Percentiles rank a stretch among this genome's conserved stretches.
Evolutionary conservation across 2,329 filamentous ascomycete genomes (phyloP).

Genomic region (Lachnellula willkommii): DNA sequence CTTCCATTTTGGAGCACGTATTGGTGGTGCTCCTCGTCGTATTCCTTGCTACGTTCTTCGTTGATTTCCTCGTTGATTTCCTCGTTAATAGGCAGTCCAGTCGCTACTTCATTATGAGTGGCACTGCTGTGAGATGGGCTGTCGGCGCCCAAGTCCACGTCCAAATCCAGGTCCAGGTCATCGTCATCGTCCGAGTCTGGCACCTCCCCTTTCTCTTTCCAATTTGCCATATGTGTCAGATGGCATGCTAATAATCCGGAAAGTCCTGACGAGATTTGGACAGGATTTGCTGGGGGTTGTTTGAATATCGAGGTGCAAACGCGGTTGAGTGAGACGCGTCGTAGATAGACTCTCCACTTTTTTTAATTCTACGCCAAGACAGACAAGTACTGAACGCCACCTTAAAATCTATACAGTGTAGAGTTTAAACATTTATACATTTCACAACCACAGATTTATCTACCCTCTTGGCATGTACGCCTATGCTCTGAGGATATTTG

Average conservation of each 20-base stretch:
- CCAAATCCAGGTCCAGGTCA: constrained; percentile 30
- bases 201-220: constrained; percentile 34
- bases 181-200: constrained; percentile 35
- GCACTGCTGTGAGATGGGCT: constrained; percentile 2
- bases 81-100: neutral
- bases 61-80: neutral
- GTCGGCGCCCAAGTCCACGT: constrained; percentile 23
- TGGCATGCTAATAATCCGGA: constrained; percentile 18
- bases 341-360: neutral
- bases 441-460: neutral
- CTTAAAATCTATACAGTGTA: neutral
- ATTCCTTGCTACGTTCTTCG: neutral
- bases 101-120: neutral
- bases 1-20: neutral
- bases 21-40: neutral
- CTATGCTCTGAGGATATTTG: neutral
- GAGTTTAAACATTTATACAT: neutral
- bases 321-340: neutral
- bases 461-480: neutral
- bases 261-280: neutral
- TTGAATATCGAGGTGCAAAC: neutral
- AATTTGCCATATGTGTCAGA: constrained; percentile 27
- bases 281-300: neutral
- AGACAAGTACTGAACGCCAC: neutral
- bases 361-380: neutral